phyloP scores from a whole-genome alignment of 371 early-diverging fungal species.

The Nematocida parisii region DNA sequence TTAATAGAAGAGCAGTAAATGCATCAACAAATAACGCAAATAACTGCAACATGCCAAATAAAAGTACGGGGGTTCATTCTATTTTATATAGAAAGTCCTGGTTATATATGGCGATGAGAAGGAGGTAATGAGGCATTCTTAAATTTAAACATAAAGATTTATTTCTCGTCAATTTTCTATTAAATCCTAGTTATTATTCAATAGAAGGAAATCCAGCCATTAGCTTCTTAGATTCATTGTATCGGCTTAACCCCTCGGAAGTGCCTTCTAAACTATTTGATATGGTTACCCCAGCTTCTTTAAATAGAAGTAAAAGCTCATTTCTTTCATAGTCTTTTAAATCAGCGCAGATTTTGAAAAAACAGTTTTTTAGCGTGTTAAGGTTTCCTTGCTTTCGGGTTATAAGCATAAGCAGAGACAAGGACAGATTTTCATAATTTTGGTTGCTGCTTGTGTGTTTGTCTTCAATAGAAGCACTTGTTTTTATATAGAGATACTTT shows the following conservation, averaged over 20 bases:
- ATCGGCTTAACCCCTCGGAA: constrained; percentile 11
- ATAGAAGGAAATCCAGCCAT: not conserved
- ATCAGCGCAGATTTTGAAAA: constrained; percentile 46
- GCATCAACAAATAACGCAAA: no score
- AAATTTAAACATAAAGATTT: no score
- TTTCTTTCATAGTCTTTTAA: constrained; percentile 21
- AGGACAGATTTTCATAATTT: constrained; percentile 25
- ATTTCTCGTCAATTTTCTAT: no score
- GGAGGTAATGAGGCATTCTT: no score
- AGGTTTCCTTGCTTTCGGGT: constrained; percentile 31
- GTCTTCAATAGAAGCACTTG: not conserved
- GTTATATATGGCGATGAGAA: no score
- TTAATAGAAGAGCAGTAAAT: no score
- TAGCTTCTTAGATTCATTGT: constrained; percentile 6
- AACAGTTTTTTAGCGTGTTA: constrained; percentile 34
- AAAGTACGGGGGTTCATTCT: no score
- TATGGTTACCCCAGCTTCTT: constrained; percentile 20
- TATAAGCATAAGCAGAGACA: constrained; percentile 31
- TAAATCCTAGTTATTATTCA: not conserved
- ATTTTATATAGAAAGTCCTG: no score
- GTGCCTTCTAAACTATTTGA: constrained; percentile 5
- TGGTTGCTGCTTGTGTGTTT: not conserved
- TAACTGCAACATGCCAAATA: no score
- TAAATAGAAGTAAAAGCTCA: constrained; percentile 40
- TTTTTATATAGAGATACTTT: constrained; percentile 17